These are phyloP conservation scores for Boletus sp. DNA, from an alignment of 1,284 basidiomycete species.

Conservation along the genomic window DNA sequence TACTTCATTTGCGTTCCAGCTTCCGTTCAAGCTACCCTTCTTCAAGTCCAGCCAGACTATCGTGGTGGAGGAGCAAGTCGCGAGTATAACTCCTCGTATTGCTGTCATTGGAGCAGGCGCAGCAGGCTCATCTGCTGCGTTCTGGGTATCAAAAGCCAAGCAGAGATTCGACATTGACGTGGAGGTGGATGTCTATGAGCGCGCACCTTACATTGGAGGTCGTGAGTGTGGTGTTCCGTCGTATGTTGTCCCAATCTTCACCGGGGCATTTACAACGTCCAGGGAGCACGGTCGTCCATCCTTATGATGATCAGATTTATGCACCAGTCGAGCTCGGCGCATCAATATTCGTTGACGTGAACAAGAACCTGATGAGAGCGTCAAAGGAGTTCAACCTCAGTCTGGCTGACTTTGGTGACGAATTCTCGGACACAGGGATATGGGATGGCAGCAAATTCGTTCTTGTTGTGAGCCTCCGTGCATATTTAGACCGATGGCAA, in stretches of 20 bases:
- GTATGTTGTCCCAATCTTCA: not conserved
- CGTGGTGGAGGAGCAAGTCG: constrained; percentile 27
- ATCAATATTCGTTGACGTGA: constrained; percentile 83
- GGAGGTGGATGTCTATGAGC: constrained; percentile 85
- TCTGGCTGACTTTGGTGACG: constrained; percentile 55
- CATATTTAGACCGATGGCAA: constrained; percentile 32
- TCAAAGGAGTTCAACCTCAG: constrained; percentile 80
- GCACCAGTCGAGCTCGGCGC: constrained; percentile 84
- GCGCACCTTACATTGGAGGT: constrained; percentile 77
- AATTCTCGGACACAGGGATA: constrained; percentile 60
- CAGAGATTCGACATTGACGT: constrained; percentile 66
- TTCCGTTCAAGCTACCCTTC: constrained; percentile 58
- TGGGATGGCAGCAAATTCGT: constrained; percentile 86
- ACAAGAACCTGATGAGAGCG: constrained; percentile 85
- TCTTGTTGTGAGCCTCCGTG: constrained; percentile 53
- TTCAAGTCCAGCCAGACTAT: constrained; percentile 42
- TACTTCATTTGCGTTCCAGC: constrained; percentile 51
- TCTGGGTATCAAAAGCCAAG: constrained; percentile 82
- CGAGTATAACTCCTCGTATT: constrained; percentile 47
- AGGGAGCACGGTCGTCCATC: constrained; percentile 81
- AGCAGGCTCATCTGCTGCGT: constrained; percentile 83
- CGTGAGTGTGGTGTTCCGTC: constrained; percentile 54
- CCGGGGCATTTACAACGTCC: constrained; percentile 14
- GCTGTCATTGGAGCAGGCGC: constrained; percentile 92
- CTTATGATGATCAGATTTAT: constrained; percentile 67